Evolutionary conservation across 2,329 filamentous ascomycete genomes (phyloP).

Genomic region (Cladosporium austrohemisphaericum): DNA sequence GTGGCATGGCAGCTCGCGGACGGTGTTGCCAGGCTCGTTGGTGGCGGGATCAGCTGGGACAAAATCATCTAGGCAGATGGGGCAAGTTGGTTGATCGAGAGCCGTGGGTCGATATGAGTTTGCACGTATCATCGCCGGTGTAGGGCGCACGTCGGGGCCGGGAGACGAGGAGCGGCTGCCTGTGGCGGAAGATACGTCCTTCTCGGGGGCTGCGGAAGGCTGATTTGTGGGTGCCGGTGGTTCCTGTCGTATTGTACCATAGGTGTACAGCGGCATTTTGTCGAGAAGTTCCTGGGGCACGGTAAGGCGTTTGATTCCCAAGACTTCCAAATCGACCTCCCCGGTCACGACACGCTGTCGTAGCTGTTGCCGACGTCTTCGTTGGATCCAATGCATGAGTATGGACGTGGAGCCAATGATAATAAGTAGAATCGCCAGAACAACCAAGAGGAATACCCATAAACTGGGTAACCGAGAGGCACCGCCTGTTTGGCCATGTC

Average conservation of each 20-base stretch:
- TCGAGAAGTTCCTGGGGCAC: slow-evolving; percentile 70
- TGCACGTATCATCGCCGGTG: slow-evolving; percentile 19
- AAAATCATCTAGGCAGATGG: slow-evolving; percentile 87
- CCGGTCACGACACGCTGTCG: slow-evolving; percentile 68
- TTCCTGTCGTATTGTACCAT: slow-evolving; percentile 38
- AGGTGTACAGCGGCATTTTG: slow-evolving; percentile 74
- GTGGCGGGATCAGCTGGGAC: slow-evolving; percentile 34
- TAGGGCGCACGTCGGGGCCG: slow-evolving; percentile 7
- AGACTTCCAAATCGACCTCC: slow-evolving; percentile 78
- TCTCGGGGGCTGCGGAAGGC: neutral
- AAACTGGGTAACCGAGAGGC: slow-evolving; percentile 58
- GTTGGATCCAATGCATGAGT: slow-evolving; percentile 74
- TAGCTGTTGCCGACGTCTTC: slow-evolving; percentile 63
- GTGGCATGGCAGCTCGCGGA: slow-evolving; percentile 81
- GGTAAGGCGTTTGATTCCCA: slow-evolving; percentile 78
- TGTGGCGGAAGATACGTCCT: slow-evolving; percentile 14
- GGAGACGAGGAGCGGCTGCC: slow-evolving; percentile 18
- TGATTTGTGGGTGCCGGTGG: neutral
- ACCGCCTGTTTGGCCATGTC: slow-evolving; percentile 16
- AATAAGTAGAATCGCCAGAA: slow-evolving; percentile 66
- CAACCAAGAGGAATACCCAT: slow-evolving; percentile 72
- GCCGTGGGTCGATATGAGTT: slow-evolving; percentile 22
- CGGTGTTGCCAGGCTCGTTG: slow-evolving; percentile 48
- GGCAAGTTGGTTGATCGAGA: slow-evolving; percentile 73
- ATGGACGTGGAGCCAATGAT: slow-evolving; percentile 66